A percentile compares a stretch with the other conserved stretches of the same genome.
phyloP scores from a whole-genome alignment of 352 stramenopile genomes.

The Phytophthora foliorum region DNA sequence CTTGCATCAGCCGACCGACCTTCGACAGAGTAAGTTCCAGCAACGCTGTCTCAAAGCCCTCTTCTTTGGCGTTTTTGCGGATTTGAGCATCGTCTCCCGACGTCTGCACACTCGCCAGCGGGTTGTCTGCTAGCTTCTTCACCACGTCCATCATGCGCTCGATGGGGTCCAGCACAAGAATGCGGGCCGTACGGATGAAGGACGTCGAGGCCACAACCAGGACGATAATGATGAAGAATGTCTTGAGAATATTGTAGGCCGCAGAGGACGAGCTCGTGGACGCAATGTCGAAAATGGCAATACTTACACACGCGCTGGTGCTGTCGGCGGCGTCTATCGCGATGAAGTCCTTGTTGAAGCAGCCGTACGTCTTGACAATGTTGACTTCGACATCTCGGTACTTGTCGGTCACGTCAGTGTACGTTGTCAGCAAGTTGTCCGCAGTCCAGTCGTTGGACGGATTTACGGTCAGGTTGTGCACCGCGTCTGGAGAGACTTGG shows the following conservation, averaged over 20 bases:
- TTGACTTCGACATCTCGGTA: conserved; percentile 73
- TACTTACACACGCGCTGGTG: conserved; percentile 69
- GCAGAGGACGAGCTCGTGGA: conserved; percentile 54
- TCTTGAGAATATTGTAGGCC: conserved; percentile 90
- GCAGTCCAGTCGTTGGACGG: conserved; percentile 67
- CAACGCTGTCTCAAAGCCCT: conserved; percentile 81
- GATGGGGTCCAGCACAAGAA: conserved; percentile 90
- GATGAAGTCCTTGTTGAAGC: conserved; percentile 73
- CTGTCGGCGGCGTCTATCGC: conserved; percentile 58
- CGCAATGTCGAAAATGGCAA: conserved; percentile 90
- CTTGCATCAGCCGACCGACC: conserved; percentile 88
- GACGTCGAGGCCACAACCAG: conserved; percentile 82
- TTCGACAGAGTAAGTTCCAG: conserved; percentile 87
- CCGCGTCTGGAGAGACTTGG: conserved; percentile 49
- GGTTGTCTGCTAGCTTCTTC: conserved; percentile 90
- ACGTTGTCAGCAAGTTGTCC: conserved; percentile 45
- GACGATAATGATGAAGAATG: conserved; percentile 88
- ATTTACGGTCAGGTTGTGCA: conserved; percentile 68
- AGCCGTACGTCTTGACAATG: conserved; percentile 83
- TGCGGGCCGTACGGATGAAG: conserved; percentile 87
- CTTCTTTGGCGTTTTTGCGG: conserved; percentile 80
- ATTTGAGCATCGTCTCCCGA: conserved; percentile 71
- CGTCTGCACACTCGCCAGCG: conserved; percentile 84
- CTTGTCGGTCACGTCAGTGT: conserved; percentile 45
- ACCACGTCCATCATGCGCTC: conserved; percentile 94